Conservation (phyloP, 2,329 filamentous ascomycete species). For the Penicillium sumatraense region DNA sequence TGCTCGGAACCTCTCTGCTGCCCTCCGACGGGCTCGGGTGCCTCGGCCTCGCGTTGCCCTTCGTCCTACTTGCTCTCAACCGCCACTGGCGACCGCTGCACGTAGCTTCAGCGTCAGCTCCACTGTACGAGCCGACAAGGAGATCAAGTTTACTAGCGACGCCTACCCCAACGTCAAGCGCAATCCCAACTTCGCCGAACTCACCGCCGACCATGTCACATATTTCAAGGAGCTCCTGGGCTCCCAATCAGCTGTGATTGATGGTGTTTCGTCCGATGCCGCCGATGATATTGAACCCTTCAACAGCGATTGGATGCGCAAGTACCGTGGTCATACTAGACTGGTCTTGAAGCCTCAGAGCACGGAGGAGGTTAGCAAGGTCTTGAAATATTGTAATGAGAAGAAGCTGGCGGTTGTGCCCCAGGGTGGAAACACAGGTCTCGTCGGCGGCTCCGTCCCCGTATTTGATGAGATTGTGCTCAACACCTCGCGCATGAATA, state of each 20-base stretch:
- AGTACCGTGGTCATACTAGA: conserved; percentile 88
- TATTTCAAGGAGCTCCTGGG: conserved; percentile 84
- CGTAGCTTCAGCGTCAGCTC: conserved; percentile 39
- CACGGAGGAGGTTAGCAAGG: conserved; percentile 86
- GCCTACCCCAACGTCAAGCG: conserved; percentile 79
- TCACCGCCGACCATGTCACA: conserved; percentile 79
- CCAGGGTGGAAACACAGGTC: conserved; percentile 94
- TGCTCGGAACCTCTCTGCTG: conserved; percentile 35
- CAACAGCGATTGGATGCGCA: conserved; percentile 99
- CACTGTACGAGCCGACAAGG: conserved; percentile 30
- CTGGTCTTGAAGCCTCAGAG: conserved; percentile 84
- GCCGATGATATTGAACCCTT: conserved; percentile 84
- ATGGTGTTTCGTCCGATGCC: conserved; percentile 76
- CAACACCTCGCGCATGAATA: conserved; percentile 87
- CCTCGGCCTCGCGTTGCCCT: conserved; percentile 32
- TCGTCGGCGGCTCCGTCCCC: conserved; percentile 93
- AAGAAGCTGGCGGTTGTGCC: conserved; percentile 91
- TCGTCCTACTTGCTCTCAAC: conserved; percentile 27
- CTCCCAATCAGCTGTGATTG: conserved; percentile 77
- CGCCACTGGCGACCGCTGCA: conserved; percentile 20
- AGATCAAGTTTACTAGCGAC: conserved; percentile 78
- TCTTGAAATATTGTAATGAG: conserved; percentile 94
- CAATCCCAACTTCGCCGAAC: conserved; percentile 69
- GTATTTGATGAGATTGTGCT: conserved; percentile 99
- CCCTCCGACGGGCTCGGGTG: conserved; percentile 38